Evolutionary conservation across 1,284 basidiomycete genomes (phyloP), one percentile per base, ranked within the genome.

Genomic region (Marasmius sp.): DNA sequence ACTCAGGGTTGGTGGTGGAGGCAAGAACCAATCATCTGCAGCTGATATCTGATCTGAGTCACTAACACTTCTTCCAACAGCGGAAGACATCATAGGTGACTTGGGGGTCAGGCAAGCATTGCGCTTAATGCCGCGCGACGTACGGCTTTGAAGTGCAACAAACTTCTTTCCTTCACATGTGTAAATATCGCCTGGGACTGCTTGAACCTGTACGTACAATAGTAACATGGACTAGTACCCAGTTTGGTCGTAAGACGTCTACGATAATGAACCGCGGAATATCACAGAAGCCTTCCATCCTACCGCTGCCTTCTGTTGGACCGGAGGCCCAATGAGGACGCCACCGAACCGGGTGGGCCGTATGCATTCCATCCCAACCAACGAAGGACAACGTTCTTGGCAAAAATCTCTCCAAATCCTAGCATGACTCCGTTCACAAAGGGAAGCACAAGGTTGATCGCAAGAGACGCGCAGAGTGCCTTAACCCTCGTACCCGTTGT

Each of bases 381-480:
- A 16, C 83, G 81, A 57, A 89, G 82, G 18, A 97, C 78, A 14
- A 94, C 84, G 64, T 95, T 91, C 74, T 95, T 89, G 18, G 96
- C 97, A 71, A 98, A 96, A 61, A 99, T 95, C 77, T 99, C 97
- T 27, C 97, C 97, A 71, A 98, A 96, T 10, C 97, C 97, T 53
- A 98, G 87, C 94, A 98, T 97, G 69, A 98, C 92, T 34, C 97
- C 97, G 71, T 98, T 98, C 53, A 98, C 85, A 73, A 99, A 99
- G 0, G 97, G 97, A 48, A 98, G 81, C 1, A 95, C 76, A 62
- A 99, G 76, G 75, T 99, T 98, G 78, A 98, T 95, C 43, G 92
- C 92, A 61, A 98, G 74, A 8, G 92, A 89, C 4, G 95, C 92
- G 49, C 92, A 71, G 61, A 97, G 77, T 6, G 94, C 92, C 54